phyloP scores from a whole-genome alignment of 768 basidiomycete species.

The Cytidiella melzeri region DNA sequence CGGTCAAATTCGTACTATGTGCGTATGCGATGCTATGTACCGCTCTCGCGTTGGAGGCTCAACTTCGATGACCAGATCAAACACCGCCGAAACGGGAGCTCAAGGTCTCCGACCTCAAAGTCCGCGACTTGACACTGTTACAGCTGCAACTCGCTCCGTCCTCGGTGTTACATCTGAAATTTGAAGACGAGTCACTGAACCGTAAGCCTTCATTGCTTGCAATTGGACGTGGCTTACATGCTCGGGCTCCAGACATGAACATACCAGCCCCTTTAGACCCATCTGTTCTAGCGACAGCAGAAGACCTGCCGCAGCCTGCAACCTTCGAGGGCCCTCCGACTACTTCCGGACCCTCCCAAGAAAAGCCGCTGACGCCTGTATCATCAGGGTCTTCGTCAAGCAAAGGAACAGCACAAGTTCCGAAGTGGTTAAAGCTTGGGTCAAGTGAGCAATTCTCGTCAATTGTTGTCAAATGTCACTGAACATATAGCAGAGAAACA shows the following conservation, averaged over 20 bases:
- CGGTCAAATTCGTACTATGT: slow-evolving; percentile 84
- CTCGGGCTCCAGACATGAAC: slow-evolving; percentile 37
- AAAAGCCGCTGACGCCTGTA: slow-evolving; percentile 2
- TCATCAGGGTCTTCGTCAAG: slow-evolving; percentile 6
- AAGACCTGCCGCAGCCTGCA: slow-evolving; percentile 61
- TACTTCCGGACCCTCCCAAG: slow-evolving; percentile 1
- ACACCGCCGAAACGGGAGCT: slow-evolving; percentile 77
- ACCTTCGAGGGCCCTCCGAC: slow-evolving; percentile 24
- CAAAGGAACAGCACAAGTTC: slow-evolving; percentile 48
- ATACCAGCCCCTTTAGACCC: slow-evolving; percentile 60
- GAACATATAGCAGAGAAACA: slow-evolving; percentile 3
- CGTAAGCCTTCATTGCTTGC: slow-evolving; percentile 33
- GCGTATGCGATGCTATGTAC: slow-evolving; percentile 55
- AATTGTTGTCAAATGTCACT: not conserved
- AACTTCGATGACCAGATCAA: slow-evolving; percentile 80
- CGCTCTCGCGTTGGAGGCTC: slow-evolving; percentile 76
- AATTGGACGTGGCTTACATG: not conserved
- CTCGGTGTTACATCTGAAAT: slow-evolving; percentile 69
- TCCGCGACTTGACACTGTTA: slow-evolving; percentile 59
- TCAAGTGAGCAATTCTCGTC: slow-evolving; percentile 37
- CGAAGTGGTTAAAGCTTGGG: slow-evolving; percentile 76
- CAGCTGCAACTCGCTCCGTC: slow-evolving; percentile 77
- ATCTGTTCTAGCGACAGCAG: slow-evolving; percentile 49
- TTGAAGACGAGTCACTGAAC: slow-evolving; percentile 67
- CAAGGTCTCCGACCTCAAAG: slow-evolving; percentile 70